Percentiles rank a stretch among this genome's conserved stretches.
Evolutionary conservation across 2,329 filamentous ascomycete genomes (phyloP).

Genomic region (Chrysosporium queenslandicum): DNA sequence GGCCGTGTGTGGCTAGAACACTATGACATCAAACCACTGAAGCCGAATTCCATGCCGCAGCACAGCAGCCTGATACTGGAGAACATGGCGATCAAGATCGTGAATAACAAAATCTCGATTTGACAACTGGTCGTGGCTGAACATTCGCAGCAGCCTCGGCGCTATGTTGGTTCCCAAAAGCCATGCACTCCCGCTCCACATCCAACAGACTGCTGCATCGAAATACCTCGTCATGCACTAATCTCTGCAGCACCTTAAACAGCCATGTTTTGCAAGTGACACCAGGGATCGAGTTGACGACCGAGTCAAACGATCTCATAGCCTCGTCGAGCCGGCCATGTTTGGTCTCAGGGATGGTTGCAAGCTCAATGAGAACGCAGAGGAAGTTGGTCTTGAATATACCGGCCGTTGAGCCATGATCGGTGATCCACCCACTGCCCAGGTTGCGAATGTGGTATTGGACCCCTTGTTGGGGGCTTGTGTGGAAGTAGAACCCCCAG

Average conservation of each 20-base stretch:
- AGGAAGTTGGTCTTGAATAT: constrained; percentile 17
- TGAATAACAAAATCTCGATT: too few relatives aligned
- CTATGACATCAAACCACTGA: too few relatives aligned
- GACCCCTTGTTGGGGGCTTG: not conserved
- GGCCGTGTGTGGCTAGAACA: too few relatives aligned
- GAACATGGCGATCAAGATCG: too few relatives aligned
- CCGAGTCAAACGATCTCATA: constrained; percentile 19
- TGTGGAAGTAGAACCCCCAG: constrained; percentile 13
- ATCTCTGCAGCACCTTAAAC: constrained; percentile 17
- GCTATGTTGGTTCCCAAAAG: constrained; percentile 18
- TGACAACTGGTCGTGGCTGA: constrained; percentile 16
- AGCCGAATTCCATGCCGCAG: too few relatives aligned
- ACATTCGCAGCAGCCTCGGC: constrained; percentile 8
- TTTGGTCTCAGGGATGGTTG: constrained; percentile 15
- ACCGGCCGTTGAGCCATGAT: constrained; percentile 12
- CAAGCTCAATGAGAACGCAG: constrained; percentile 17
- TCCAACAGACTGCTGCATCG: constrained; percentile 13
- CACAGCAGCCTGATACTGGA: too few relatives aligned
- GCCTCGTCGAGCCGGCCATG: constrained; percentile 18
- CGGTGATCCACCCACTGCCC: constrained; percentile 16
- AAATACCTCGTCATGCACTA: constrained; percentile 18
- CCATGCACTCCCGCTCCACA: constrained; percentile 20
- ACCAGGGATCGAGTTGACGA: constrained; percentile 19
- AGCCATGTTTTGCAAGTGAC: constrained; percentile 22
- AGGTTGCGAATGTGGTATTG: constrained; percentile 16